These are phyloP conservation scores for Coemansia interrupta DNA, from an alignment of 192 early-diverging fungal genomes.

Conservation along the genomic window DNA sequence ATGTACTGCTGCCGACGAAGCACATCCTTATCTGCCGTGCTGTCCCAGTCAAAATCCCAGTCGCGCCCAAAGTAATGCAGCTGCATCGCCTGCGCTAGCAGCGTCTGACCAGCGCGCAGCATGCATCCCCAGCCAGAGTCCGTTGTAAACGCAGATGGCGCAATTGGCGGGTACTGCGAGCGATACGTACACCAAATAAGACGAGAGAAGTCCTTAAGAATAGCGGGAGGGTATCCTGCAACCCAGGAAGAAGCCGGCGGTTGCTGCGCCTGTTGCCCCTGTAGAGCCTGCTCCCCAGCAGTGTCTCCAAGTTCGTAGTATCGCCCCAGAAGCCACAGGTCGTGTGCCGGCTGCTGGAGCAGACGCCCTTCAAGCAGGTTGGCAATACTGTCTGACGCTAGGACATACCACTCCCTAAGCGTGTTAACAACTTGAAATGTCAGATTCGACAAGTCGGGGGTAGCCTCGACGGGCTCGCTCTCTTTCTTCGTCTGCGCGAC, in stretches of 20 bases:
- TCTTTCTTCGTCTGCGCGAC: neutral
- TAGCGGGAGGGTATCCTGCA: slow-evolving; percentile 39
- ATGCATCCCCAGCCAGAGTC: slow-evolving; percentile 98
- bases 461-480: neutral
- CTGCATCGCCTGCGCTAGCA: slow-evolving; percentile 81
- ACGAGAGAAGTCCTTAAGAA: slow-evolving; percentile 76
- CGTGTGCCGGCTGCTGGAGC: slow-evolving; percentile 26
- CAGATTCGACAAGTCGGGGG: slow-evolving; percentile 14
- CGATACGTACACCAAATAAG: slow-evolving; percentile 95
- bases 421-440: slow-evolving; percentile 43
- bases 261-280: slow-evolving; percentile 11
- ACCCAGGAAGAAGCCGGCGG: neutral
- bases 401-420: slow-evolving; percentile 48
- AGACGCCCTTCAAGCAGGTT: slow-evolving; percentile 41
- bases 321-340: slow-evolving; percentile 49
- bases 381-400: slow-evolving; percentile 44
- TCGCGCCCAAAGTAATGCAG: slow-evolving; percentile 70
- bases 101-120: slow-evolving; percentile 89
- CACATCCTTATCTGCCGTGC: slow-evolving; percentile 10
- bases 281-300: neutral
- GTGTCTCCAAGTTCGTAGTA: slow-evolving; percentile 22
- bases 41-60: slow-evolving; percentile 29
- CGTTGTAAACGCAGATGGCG: slow-evolving; percentile 69
- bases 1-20: slow-evolving; percentile 18
- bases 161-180: slow-evolving; percentile 79